Evolutionary conservation across 2,329 filamentous ascomycete species (phyloP), one percentile per base, ranked within the genome.

Genomic region (Volutella citrinella): DNA sequence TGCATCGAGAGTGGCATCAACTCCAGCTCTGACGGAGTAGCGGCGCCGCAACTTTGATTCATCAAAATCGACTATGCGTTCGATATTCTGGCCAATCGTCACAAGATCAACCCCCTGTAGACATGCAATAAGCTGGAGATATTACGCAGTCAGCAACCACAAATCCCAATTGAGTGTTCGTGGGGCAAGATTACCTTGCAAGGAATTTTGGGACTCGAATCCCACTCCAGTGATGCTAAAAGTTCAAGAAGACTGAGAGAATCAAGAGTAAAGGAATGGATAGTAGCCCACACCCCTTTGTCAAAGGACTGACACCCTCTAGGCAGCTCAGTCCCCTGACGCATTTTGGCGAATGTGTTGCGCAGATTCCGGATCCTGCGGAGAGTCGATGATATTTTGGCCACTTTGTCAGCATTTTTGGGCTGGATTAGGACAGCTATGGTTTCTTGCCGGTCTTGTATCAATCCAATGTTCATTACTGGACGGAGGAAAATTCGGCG

Each of bases 401-500:
- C 63, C 7, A 87, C 50, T 1, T 64, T 54, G 4, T 73, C 65
- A 5, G 67, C 56, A 52, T 95, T 95, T 5, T 86, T 81, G 0
- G 82, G 73, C 6, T 72, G 71, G 3, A 86, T 60, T 18, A 97
- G 74, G 2, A 80, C 66, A 5, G 70, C 64, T 32, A 95, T 81
- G 2, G 84, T 80, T 15, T 73, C 67, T 36, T 95, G 81, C 17
- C 91, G 79, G 54, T 84, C 76, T 4, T 70, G 66, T 45, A 98
- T 93, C 6, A 82, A 51, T 1, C 69, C 59, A 1, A 86, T 55
- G 40, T 93, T 75, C 17, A 82, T 68, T 19, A 80, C 87, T 15
- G 93, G 93, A 0, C 85, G 80, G 7, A 96, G 65, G 46, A 98
- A 93, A 32, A 85, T 75, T 49, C 87, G 82, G n/a, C 86, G 82